Evolutionary conservation across 1,139 yeast species (phyloP), one percentile per base, ranked within the genome.

Genomic region (Kodamaea ohmeri): DNA sequence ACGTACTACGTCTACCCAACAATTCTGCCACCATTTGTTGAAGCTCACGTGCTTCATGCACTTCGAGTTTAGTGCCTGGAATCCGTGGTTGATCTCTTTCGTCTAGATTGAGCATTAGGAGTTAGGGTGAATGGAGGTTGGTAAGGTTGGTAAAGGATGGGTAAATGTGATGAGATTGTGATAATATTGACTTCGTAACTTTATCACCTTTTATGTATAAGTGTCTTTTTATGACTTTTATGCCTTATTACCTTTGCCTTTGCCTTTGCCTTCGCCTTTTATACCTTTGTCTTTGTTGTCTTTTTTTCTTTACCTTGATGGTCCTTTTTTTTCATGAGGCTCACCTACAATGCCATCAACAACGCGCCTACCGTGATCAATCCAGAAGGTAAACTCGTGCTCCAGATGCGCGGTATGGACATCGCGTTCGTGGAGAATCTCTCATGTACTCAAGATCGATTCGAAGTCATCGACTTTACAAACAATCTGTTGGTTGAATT

Each of bases 51-150:
- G 86, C 78, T 19, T 85, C 85, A 35, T 77, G 78, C 1, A 80
- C 82, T 4, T 90, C 84, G 47, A 88, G 84, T 43, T 73, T 67
- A 9, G 76, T 76, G 15, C 97, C 97, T 2, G 97, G 97, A 33
- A 90, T 84, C 37, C 72, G 79, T 11, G 96, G 96, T 48, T 86
- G 79, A 32, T 77, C 78, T 55, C 90, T 70, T 32, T 78, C 80
- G 47, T 67, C 67, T 37, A 69, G 56, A 37, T 63, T 64, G 32
- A 67, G 58, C 71, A 66, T 67, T 6, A 7, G 22, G 22, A 20
- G 22, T 20, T n/a, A n/a, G n/a, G n/a, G n/a, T n/a, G n/a, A n/a
- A n/a, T n/a, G n/a, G n/a, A n/a, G n/a, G n/a, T n/a, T n/a, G n/a
- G n/a, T n/a, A n/a, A n/a, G n/a, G n/a, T n/a, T n/a, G n/a, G n/a